These are phyloP conservation scores for Fragosphaeria purpurea DNA, from an alignment of 2,329 filamentous ascomycete species.

Conservation along the genomic window DNA sequence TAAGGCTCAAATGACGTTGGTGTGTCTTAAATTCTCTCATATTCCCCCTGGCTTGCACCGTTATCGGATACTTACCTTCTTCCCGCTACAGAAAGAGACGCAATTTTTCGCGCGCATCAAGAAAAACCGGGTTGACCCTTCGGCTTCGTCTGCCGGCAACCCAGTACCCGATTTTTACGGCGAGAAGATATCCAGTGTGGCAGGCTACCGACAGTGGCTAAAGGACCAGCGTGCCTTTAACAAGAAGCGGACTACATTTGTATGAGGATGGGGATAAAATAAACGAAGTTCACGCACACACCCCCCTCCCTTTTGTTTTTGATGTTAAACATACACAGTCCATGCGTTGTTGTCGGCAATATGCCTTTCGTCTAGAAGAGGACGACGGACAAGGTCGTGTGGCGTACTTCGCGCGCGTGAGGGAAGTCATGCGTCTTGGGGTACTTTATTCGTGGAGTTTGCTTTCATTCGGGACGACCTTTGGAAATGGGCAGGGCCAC, in stretches of 20 bases:
- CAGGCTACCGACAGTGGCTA: conserved; percentile 86
- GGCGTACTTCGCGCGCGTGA: too few species aligned
- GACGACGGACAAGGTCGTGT: neutral
- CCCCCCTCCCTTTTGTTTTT: too few species aligned
- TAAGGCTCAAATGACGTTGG: conserved; percentile 60
- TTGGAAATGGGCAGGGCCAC: too few species aligned
- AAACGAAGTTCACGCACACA: too few species aligned
- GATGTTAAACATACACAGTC: too few species aligned
- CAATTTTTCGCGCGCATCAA: conserved; percentile 89
- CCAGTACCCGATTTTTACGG: conserved; percentile 97
- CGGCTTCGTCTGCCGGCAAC: conserved; percentile 78
- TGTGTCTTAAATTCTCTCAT: conserved; percentile 27
- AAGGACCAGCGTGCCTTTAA: conserved; percentile 97
- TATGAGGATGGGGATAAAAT: conserved; percentile 24
- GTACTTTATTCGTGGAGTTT: too few species aligned
- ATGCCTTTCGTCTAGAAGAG: neutral
- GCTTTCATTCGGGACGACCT: too few species aligned
- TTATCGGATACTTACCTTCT: too few species aligned
- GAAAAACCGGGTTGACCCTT: conserved; percentile 84
- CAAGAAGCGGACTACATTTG: conserved; percentile 66
- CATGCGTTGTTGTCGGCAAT: too few species aligned
- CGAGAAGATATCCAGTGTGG: conserved; percentile 90
- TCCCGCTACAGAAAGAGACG: conserved; percentile 62
- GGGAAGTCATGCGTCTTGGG: too few species aligned
- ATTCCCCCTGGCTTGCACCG: too few species aligned